phyloP scores from a whole-genome alignment of 345 rosid species.

The Sisymbrium altissimum region DNA sequence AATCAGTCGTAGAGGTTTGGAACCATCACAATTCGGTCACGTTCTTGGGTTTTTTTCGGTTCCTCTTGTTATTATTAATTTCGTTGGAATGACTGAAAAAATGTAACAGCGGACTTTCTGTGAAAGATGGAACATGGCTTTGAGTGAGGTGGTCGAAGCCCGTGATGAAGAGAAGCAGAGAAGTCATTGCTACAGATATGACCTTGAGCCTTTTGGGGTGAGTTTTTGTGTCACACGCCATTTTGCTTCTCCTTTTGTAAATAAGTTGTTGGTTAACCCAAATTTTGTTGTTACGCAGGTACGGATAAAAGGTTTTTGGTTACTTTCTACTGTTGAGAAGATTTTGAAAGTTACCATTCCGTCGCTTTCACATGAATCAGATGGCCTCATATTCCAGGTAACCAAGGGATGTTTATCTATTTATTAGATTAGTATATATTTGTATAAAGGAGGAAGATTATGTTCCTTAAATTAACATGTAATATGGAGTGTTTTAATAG shows the following conservation, averaged over 20 bases:
- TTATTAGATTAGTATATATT: neutral
- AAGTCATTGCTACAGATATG: constrained; percentile 77
- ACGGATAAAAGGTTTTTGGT: constrained; percentile 86
- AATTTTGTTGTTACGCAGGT: constrained; percentile 48
- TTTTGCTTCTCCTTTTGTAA: neutral
- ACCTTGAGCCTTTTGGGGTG: constrained; percentile 92
- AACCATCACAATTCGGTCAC: neutral
- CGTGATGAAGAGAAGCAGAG: constrained; percentile 58
- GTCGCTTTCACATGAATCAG: constrained; percentile 89
- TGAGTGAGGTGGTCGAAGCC: constrained; percentile 67
- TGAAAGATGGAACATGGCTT: constrained; percentile 82
- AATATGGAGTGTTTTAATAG: constrained; percentile 30
- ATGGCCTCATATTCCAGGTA: constrained; percentile 98
- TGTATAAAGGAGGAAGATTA: constrained; percentile 4
- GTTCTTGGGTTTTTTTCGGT: neutral
- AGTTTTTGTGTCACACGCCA: constrained; percentile 19
- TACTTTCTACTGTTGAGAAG: constrained; percentile 84
- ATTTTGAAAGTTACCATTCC: constrained; percentile 74
- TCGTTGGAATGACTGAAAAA: constrained; percentile 2
- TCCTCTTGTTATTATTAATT: neutral
- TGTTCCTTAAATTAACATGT: no score
- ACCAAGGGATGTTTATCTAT: neutral
- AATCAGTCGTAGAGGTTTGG: constrained; percentile 76
- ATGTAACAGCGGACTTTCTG: constrained; percentile 80
- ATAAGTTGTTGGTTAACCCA: neutral